Evolutionary conservation across 2,329 filamentous ascomycete species (phyloP).

Genomic region (Acrodontium crateriforme): DNA sequence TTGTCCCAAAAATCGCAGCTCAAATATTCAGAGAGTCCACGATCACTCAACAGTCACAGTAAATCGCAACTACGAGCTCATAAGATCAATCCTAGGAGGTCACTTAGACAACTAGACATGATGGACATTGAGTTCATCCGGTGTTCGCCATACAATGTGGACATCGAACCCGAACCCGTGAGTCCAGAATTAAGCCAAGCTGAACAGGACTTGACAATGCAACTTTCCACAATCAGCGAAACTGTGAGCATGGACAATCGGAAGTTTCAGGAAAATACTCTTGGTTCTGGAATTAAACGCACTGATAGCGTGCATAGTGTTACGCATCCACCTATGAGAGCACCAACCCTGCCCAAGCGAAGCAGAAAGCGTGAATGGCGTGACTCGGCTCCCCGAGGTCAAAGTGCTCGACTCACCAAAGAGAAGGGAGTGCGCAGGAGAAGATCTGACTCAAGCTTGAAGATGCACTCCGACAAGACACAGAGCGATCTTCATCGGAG

Average conservation of each 20-base stretch:
- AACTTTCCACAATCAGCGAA: constrained; percentile 7
- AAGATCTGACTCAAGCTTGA: constrained; percentile 1
- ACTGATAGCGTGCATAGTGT: constrained; percentile 15
- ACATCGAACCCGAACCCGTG: constrained; percentile 6
- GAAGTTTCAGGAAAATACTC: not conserved
- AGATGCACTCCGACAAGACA: not conserved
- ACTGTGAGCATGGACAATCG: constrained; percentile 1
- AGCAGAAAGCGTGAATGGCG: constrained; percentile 28
- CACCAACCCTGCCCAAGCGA: constrained; percentile 26
- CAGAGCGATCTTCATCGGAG: not conserved
- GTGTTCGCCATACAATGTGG: constrained; percentile 4
- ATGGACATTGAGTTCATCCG: constrained; percentile 12
- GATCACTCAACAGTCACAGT: no score
- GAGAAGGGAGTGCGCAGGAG: constrained; percentile 18
- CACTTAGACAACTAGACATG: constrained; percentile 11
- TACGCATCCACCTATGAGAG: constrained; percentile 18
- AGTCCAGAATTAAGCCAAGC: constrained; percentile 37
- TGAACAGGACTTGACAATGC: constrained; percentile 23
- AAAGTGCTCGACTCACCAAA: constrained; percentile 13
- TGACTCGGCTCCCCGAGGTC: not conserved
- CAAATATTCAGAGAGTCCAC: no score
- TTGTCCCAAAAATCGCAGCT: no score
- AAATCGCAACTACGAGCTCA: no score
- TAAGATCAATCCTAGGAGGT: no score
- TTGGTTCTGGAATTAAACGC: not conserved